Conservation (phyloP, 73 alveolate genomes). For the Effrenium voratum region DNA sequence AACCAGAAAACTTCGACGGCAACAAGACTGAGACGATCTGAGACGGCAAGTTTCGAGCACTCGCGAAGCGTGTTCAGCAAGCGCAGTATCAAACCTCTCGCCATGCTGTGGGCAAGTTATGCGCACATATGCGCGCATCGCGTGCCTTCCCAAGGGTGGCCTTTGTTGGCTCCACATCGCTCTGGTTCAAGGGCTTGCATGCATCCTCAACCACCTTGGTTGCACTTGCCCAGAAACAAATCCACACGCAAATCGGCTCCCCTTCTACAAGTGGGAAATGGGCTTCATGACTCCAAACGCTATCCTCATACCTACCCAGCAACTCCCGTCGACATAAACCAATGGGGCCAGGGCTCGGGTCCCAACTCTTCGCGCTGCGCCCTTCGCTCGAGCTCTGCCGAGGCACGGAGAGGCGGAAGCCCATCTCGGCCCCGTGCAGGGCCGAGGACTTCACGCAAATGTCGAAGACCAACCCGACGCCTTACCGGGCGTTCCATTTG, state of each 20-base stretch:
- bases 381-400: not conserved
- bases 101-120: not conserved
- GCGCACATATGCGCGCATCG: not conserved
- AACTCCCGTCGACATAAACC: not conserved
- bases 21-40: too few relatives aligned
- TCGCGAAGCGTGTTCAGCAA: not conserved
- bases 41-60: too few relatives aligned
- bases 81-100: not conserved
- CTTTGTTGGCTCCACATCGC: conserved; percentile 35
- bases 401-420: conserved; percentile 42
- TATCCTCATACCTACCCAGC: not conserved
- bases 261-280: not conserved
- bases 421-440: conserved; percentile 75
- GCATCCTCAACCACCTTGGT: conserved; percentile 54
- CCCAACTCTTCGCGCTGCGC: not conserved
- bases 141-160: not conserved
- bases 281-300: not conserved
- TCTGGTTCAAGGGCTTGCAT: conserved; percentile 24
- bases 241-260: too few relatives aligned
- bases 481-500: too few relatives aligned
- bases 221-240: not conserved
- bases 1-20: too few relatives aligned
- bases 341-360: not conserved
- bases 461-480: conserved; percentile 73
- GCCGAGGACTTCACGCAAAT: conserved; percentile 83